These are phyloP conservation scores for Trichoderma parareesei DNA, from an alignment of 495 filamentous ascomycete genomes.

Conservation along the genomic window DNA sequence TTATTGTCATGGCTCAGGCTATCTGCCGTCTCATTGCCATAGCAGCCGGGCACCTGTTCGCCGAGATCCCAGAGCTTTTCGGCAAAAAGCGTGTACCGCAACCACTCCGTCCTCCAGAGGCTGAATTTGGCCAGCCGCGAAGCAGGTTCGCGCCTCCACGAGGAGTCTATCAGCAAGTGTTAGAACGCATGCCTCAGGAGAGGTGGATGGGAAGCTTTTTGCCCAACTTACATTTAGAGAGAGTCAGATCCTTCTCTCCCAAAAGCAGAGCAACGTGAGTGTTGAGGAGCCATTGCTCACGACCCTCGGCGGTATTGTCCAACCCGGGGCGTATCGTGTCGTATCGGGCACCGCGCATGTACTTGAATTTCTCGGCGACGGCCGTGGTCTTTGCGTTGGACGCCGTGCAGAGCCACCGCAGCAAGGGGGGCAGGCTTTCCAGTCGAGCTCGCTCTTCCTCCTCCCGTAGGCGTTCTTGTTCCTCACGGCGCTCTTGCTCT, in stretches of 20 bases:
- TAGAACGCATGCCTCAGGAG: neutral
- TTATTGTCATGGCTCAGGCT: conserved; percentile 27
- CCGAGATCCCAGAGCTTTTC: conserved; percentile 36
- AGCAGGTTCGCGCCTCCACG: conserved; percentile 53
- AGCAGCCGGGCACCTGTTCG: conserved; percentile 34
- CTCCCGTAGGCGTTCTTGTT: conserved; percentile 35
- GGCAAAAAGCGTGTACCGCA: conserved; percentile 39
- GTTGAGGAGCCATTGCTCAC: conserved; percentile 70
- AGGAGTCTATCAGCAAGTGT: conserved; percentile 43
- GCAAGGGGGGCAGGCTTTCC: conserved; percentile 40
- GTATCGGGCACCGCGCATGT: conserved; percentile 43
- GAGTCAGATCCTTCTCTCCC: conserved; percentile 65
- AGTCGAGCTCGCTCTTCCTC: conserved; percentile 40
- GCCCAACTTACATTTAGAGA: conserved; percentile 56
- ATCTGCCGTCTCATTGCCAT: conserved; percentile 31
- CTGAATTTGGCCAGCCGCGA: conserved; percentile 37
- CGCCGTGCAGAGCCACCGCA: conserved; percentile 45
- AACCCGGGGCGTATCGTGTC: conserved; percentile 44
- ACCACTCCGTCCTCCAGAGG: conserved; percentile 42
- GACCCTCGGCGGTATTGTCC: conserved; percentile 36
- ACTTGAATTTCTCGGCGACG: conserved; percentile 41
- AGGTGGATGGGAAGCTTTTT: neutral
- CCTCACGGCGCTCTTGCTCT: conserved; percentile 37
- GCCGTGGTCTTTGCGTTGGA: conserved; percentile 39
- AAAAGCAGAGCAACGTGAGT: conserved; percentile 66